Percentiles rank a stretch among this genome's conserved stretches.
These are phyloP conservation scores for Dipodascus geniculatus DNA, from an alignment of 805 yeast genomes.

Conservation along the genomic window DNA sequence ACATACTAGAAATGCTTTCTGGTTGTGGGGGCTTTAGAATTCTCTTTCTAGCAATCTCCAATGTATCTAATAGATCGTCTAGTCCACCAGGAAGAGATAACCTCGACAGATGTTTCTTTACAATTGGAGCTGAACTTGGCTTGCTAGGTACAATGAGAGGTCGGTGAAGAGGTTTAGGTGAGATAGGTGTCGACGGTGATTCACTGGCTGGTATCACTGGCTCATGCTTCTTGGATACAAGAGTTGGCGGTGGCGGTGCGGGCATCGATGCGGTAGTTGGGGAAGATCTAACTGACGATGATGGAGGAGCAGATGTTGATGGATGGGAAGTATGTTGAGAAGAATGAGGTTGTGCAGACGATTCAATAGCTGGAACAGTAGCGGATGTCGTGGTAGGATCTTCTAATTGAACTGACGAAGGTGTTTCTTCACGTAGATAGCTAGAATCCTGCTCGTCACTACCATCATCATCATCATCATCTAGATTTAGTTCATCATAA, in stretches of 20 bases:
- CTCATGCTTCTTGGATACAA: conserved; percentile 43
- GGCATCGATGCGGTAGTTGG: conserved; percentile 30
- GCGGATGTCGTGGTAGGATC: conserved; percentile 11
- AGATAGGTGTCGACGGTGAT: conserved; percentile 2
- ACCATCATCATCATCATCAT: conserved; percentile 38
- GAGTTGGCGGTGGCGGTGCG: conserved; percentile 41
- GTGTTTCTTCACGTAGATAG: conserved; percentile 4
- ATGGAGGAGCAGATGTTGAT: conserved; percentile 2
- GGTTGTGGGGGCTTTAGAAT: neutral
- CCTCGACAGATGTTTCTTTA: neutral
- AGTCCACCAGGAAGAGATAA: neutral
- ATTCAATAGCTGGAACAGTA: conserved; percentile 13
- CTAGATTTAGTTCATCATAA: conserved; percentile 74
- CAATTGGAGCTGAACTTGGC: neutral
- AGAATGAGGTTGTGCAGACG: conserved; percentile 11
- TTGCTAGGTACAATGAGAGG: neutral
- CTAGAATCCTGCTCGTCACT: conserved; percentile 13
- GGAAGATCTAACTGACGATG: conserved; percentile 9
- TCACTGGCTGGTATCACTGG: conserved; percentile 28
- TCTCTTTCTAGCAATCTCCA: neutral
- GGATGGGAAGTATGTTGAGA: neutral
- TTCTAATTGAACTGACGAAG: conserved; percentile 4
- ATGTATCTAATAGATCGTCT: neutral
- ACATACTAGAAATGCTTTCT: neutral
- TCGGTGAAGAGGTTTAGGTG: neutral